phyloP scores from a whole-genome alignment of 2,329 filamentous ascomycete species.

The Xylaria polymorpha region DNA sequence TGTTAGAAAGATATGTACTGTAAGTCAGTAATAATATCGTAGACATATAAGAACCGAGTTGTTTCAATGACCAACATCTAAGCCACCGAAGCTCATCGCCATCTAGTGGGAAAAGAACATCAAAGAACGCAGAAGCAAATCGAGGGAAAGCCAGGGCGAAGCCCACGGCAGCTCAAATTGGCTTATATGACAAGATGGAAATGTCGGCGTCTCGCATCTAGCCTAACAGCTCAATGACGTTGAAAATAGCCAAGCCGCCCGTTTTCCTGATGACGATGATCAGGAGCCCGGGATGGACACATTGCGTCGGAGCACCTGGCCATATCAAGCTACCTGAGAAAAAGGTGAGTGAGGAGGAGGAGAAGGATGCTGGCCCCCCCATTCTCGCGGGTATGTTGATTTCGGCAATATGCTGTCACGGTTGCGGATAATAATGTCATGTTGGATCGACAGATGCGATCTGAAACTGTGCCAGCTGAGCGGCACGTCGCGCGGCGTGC shows the following conservation, averaged over 20 bases:
- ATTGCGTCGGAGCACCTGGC: conserved; percentile 13
- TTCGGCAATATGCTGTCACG: conserved; percentile 27
- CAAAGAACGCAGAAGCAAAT: conserved; percentile 7
- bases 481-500: conserved; percentile 22
- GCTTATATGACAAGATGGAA: conserved; percentile 24
- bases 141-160: conserved; percentile 12
- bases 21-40: background rate
- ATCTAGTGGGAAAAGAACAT: background rate
- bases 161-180: background rate
- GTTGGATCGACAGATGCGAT: conserved; percentile 36
- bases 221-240: conserved; percentile 3
- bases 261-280: conserved; percentile 24
- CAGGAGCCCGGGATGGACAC: conserved; percentile 27
- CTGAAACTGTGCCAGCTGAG: conserved; percentile 35
- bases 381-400: conserved; percentile 4
- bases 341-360: background rate
- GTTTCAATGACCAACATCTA: background rate
- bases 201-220: conserved; percentile 8
- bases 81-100: conserved; percentile 3
- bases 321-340: conserved; percentile 1
- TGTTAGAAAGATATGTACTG: background rate
- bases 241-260: conserved; percentile 4
- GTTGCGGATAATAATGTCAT: conserved; percentile 33
- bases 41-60: background rate
- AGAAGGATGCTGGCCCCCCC: background rate